phyloP scores from a whole-genome alignment of 176 grass and related monocot genomes.

The Oryza glaberrima region DNA sequence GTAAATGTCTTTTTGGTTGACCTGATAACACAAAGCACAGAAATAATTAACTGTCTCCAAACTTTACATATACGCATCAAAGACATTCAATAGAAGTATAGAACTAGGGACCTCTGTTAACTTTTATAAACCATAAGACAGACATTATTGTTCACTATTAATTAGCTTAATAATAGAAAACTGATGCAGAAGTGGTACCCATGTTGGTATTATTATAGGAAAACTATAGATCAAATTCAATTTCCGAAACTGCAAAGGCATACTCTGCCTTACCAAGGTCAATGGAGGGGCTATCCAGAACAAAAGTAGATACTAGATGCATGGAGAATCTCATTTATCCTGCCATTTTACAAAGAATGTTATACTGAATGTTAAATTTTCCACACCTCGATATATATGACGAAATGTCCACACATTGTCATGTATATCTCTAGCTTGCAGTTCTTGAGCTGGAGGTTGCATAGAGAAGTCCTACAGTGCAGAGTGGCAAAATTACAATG shows the following conservation, averaged over 20 bases:
- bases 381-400: slow-evolving; percentile 93
- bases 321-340: neutral
- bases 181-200: neutral
- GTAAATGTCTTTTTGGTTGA: slow-evolving; percentile 94
- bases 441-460: slow-evolving; percentile 95
- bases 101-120: neutral
- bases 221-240: neutral
- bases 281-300: neutral
- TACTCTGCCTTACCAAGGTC: neutral
- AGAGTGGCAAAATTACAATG: neutral
- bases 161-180: neutral
- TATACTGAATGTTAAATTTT: slow-evolving; percentile 1
- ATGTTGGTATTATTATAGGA: neutral
- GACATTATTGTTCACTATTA: neutral
- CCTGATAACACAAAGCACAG: slow-evolving; percentile 53
- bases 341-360: slow-evolving; percentile 5
- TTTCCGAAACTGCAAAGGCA: neutral
- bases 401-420: slow-evolving; percentile 93
- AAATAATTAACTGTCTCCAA: slow-evolving; percentile 35
- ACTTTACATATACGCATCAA: slow-evolving; percentile 7
- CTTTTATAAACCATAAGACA: neutral
- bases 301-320: neutral
- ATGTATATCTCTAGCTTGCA: slow-evolving; percentile 95
- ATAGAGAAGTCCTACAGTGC: slow-evolving; percentile 81
- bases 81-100: neutral